Conservation (phyloP, 2,329 filamentous ascomycete genomes). For the Tympanopsis confertula region DNA sequence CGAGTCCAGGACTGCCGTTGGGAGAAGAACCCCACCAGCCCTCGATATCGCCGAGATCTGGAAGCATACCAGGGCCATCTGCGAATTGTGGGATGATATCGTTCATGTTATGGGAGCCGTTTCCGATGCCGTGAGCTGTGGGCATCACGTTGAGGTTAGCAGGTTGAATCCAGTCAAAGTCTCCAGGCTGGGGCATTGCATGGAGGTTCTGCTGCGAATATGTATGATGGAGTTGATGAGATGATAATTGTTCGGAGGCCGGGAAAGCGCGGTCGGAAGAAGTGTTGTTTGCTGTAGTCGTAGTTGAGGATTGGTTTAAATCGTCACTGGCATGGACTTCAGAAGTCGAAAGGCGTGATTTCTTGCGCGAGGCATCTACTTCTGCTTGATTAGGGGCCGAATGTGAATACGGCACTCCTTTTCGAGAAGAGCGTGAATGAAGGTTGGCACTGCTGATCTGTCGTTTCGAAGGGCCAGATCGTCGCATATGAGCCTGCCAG, state of each 20-base stretch:
- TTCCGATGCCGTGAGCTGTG: neutral
- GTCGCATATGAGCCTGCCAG: slow-evolving; percentile 9
- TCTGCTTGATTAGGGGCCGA: neutral
- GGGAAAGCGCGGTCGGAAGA: neutral
- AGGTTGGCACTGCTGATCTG: neutral
- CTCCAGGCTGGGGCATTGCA: neutral
- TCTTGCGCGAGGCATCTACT: neutral
- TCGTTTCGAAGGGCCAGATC: neutral
- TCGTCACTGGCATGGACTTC: neutral
- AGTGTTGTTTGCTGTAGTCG: neutral
- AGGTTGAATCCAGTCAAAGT: neutral
- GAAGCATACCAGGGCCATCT: neutral
- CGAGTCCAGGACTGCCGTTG: no score
- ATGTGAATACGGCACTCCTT: no score
- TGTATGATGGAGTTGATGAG: neutral
- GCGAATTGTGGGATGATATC: neutral
- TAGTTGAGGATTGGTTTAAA: neutral
- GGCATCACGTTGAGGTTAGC: neutral
- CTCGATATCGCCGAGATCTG: neutral
- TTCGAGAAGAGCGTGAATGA: neutral
- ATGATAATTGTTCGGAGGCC: neutral
- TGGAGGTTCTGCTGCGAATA: neutral
- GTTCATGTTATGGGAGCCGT: neutral
- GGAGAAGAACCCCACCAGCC: neutral
- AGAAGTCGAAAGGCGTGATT: neutral